Percentiles rank a stretch among this genome's conserved stretches.
Conservation (phyloP, 768 basidiomycete genomes). For the Filobasidium floriforme region DNA sequence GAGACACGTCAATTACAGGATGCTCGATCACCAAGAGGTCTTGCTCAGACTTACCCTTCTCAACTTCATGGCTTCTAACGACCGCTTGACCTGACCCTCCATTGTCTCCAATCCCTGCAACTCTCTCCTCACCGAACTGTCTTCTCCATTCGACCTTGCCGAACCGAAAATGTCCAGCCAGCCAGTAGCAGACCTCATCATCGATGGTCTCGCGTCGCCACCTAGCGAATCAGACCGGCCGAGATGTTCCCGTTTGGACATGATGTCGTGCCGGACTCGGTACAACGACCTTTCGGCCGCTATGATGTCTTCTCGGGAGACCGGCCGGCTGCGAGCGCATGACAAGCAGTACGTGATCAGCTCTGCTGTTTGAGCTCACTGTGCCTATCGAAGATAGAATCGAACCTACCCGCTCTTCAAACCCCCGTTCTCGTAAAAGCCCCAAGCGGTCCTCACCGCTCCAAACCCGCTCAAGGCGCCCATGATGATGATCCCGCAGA, state of each 20-base stretch:
- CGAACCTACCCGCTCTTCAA: slow-evolving; percentile 29
- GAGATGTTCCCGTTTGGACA: slow-evolving; percentile 32
- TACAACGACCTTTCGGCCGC: slow-evolving; percentile 40
- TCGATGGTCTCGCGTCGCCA: neutral
- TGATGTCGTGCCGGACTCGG: slow-evolving; percentile 37
- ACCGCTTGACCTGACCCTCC: slow-evolving; percentile 34
- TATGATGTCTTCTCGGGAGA: slow-evolving; percentile 35
- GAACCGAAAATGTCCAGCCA: slow-evolving; percentile 40
- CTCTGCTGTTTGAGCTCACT: neutral
- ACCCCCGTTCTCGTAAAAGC: slow-evolving; percentile 31
- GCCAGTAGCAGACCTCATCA: neutral
- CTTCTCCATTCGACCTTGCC: slow-evolving; percentile 24
- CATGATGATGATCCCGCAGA: slow-evolving; percentile 36
- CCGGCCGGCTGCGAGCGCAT: slow-evolving; percentile 22
- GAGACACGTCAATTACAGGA: neutral
- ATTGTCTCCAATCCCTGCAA: slow-evolving; percentile 36
- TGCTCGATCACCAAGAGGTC: neutral
- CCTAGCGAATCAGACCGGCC: slow-evolving; percentile 2
- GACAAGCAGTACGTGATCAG: slow-evolving; percentile 3
- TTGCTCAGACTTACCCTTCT: slow-evolving; percentile 25
- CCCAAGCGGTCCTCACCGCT: slow-evolving; percentile 42
- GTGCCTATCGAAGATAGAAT: too few relatives aligned
- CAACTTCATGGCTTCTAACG: slow-evolving; percentile 36
- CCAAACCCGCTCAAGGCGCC: slow-evolving; percentile 40
- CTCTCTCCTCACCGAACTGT: slow-evolving; percentile 33